Base-by-base conservation (phyloP, 2,329 filamentous ascomycete genomes). In the Xylariales sp. region DNA sequence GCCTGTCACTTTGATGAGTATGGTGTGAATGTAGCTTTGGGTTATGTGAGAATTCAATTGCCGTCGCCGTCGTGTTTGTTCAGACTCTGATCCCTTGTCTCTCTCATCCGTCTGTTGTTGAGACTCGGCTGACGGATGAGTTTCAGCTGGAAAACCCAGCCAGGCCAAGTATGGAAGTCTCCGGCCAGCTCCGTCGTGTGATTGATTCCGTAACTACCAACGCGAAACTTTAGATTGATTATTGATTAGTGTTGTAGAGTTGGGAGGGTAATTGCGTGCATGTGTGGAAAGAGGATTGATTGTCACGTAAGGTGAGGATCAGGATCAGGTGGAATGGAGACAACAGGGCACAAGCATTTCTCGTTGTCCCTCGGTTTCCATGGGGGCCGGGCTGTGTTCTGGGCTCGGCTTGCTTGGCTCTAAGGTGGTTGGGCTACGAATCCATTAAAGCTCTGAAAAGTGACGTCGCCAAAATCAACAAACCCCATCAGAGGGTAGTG, bases 401-500 rank as follows among this genome's bases (percentile, higher is more conserved):
- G 69, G 73, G 68, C 56, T 52, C 23, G 30, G 39, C 34, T 48
- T 12, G 12, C 32, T 23, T 49, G 45, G 45, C 69, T 70, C 9
- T 5, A 67, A 63, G 72, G 71, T 74, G 72, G 72, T 50, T 66
- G 65, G 69, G 53, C 61, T n/a, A 59, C 28, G 32, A 60, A 34
- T 53, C 50, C 49, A 58, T 23, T 48, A 49, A 52, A 52, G 6
- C 41, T 18, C 46, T 39, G 52, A 45, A 59, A 34, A 64, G 64
- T 75, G 73, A 76, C 73, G 73, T 74, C 71, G 73, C 39, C 10
- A 74, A 72, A 74, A 72, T 77, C 75, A 77, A 77, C 69, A 77
- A 72, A 71, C 64, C 34, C 28, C n/a, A 14, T 28, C 18, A 28
- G 46, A 39, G 18, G 28, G 46, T 49, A 60, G 56, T 74, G 72